Conservation (phyloP, 225 moss, liverwort and hornwort species). For the Marchantia polymorpha region DNA sequence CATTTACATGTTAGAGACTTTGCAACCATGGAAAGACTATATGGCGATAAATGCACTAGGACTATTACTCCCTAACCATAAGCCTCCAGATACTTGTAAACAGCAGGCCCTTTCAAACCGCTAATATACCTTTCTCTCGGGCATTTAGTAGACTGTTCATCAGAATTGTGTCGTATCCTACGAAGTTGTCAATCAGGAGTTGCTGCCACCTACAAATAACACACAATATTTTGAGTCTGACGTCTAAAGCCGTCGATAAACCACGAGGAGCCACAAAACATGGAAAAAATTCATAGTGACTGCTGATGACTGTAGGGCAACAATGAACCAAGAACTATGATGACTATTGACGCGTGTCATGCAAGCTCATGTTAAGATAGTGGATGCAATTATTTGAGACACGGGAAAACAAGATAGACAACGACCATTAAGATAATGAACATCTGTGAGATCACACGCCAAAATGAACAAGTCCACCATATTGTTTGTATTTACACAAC, state of each 20-base stretch:
- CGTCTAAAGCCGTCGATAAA: background rate
- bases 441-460: background rate
- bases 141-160: conserved; percentile 93
- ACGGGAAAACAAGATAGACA: background rate
- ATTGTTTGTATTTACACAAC: background rate
- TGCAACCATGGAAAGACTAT: background rate
- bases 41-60: background rate
- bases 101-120: background rate
- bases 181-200: conserved; percentile 91
- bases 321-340: no score
- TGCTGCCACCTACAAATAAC: conserved; percentile 75
- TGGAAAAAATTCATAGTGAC: background rate
- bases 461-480: background rate
- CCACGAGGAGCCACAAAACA: background rate
- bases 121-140: conserved; percentile 66
- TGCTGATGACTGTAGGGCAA: background rate
- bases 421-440: background rate
- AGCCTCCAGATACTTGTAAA: background rate
- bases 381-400: no score
- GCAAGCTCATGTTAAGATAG: no score
- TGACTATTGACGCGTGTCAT: no score
- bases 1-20: background rate
- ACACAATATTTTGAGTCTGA: background rate
- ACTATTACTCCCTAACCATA: background rate
- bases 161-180: conserved; percentile 94